These are phyloP conservation scores for Parsonsia alboflavescens DNA, from an alignment of 257 asterid species.

Conservation along the genomic window DNA sequence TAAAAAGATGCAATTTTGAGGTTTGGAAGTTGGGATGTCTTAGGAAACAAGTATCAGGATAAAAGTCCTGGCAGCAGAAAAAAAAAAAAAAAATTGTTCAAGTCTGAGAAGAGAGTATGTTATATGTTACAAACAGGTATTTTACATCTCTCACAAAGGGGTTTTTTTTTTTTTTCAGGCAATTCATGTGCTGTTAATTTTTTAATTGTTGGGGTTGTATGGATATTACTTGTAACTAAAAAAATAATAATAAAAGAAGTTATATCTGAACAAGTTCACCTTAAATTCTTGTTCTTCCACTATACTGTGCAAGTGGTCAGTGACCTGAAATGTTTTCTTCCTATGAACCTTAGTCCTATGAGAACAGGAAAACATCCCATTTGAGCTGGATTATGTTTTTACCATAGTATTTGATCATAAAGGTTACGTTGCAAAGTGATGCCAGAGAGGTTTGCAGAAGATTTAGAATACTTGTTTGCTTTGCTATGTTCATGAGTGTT, in stretches of 20 bases:
- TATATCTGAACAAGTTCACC: neutral
- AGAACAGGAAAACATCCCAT: neutral
- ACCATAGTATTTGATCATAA: neutral
- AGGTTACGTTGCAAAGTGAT: neutral
- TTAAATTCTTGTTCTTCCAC: no score
- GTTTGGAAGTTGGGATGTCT: neutral
- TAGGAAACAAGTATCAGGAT: neutral
- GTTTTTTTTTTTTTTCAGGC: slow-evolving; percentile 1
- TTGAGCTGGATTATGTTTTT: neutral
- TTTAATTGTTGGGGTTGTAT: no score
- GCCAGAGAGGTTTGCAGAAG: neutral
- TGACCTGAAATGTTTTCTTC: neutral
- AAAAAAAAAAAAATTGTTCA: slow-evolving; percentile 1
- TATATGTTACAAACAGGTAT: neutral
- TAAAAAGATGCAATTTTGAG: neutral
- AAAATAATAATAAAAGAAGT: neutral
- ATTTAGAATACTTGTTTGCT: neutral
- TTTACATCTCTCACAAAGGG: neutral
- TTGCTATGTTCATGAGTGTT: neutral
- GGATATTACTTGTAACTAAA: no score
- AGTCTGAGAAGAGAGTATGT: neutral
- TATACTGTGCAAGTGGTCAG: no score
- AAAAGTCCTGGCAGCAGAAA: neutral
- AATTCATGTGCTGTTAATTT: neutral
- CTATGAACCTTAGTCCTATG: neutral